Evolutionary conservation across 306 rosid genomes (phyloP), one percentile per base, ranked within the genome.

Genomic region (Cucurbita ficifolia): DNA sequence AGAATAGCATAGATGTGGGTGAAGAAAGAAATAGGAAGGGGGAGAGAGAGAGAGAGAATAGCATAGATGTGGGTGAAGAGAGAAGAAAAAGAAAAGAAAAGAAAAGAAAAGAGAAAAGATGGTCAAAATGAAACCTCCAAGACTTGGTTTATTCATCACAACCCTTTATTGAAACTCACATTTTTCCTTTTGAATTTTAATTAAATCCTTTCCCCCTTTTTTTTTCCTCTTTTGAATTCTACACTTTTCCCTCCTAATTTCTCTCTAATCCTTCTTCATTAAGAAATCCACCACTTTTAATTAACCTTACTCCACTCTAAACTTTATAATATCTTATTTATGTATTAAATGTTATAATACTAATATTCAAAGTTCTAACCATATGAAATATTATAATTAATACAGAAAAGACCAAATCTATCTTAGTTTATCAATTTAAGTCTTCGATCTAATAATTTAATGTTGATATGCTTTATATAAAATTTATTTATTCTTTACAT

Each of bases 111-210:
- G 75, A 77, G 79, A 80, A 68, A 87, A 88, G 92, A 88, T 88
- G 97, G 97, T 94, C 99, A 94, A 94, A 93, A 89, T 94, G 78
- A 81, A 65, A 77, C 89, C 97, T 84, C 91, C 79, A 90, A 87
- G 88, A 84, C 92, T 89, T 85, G 13, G 88, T 73, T 73, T 84
- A 77, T 90, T 86, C 86, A 29, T 29, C 33, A 29, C 72, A 64
- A 75, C 78, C 80, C 95, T 94, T 94, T 90, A 94, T 94, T 94
- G 98, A 94, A 94, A 89, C 95, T 87, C 97, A 73, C 96, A 89
- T 90, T 83, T 82, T 85, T 74, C 84, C 81, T 79, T 76, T 51
- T 60, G n/a, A 21, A 16, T 36, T 76, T 78, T 84, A 6, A 69
- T 78, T 79, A 51, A 36, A 79, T 83, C 77, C 76, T 70, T 53